Evolutionary conservation across 768 basidiomycete genomes (phyloP), one percentile per base, ranked within the genome.

Genomic region (Rhodotorula paludigena): DNA sequence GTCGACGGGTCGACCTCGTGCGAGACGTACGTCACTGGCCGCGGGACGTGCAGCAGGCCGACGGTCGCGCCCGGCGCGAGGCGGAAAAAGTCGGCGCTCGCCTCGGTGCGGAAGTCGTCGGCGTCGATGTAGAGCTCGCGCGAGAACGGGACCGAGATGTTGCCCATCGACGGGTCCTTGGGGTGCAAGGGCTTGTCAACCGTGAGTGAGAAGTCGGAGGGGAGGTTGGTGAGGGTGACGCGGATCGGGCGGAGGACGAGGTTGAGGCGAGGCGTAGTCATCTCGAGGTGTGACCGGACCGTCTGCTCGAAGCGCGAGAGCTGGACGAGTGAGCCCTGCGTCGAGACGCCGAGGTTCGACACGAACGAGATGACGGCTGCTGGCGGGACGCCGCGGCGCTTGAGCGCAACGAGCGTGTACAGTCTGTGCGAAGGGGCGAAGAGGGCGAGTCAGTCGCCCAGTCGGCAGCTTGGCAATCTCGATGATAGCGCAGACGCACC

Each of bases 21-120:
- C 9, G 89, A 89, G n/a, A 85, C 89, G 78, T 91, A 94, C 32
- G 92, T 92, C 76, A 99, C 89, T 14, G 93, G 90, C 78, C 86
- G 80, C 5, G 92, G 92, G 23, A 87, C 92, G 77, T 92, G 89
- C 83, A 97, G 94, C 35, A 99, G 81, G 23, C 96, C 96, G 49
- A 98, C 96, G 0, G 92, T 91, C 81, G 97, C 97, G 53, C 93
- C 93, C 12, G 96, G 96, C 23, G 94, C 91, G 53, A 99, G 87
- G 48, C 96, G 87, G 86, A 93, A 98, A 80, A 96, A 99, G 77
- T 98, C 93, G 69, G 87, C 87, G 32, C 90, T 89, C 16, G 77
- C 74, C 72, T 89, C 85, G 42, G 88, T 79, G 59, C 96, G 84
- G 83, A 99, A 99, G 79, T 99, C 96, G 66, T 90, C 89, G 36